Base-by-base conservation (phyloP, 805 yeast species). In the Candida boidinii region DNA sequence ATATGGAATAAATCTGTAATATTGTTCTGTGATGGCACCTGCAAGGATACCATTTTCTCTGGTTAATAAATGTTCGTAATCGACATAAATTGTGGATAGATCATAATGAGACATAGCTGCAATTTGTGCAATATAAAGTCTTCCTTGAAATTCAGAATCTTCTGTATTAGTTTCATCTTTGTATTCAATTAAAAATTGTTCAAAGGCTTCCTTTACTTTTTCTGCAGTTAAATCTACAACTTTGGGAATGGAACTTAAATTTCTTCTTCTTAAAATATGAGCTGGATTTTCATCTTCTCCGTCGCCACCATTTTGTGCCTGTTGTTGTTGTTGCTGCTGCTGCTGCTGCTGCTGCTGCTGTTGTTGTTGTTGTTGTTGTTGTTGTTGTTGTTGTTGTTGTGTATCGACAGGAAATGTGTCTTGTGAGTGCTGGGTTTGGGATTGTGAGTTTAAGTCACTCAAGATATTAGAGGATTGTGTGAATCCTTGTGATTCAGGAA, bases 151-250 rank as follows among this genome's bases (percentile, higher is more conserved):
- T 34, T 60, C 59, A 15, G 60, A 53, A 29, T 62, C 65, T 10
- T 49, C 51, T 4, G 44, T 38, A 15, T 48, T 50, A 24, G 54
- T 49, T 7, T 57, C 62, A 28, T 71, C 72, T 4, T 61, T 60
- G 49, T 66, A 90, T 21, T 73, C 81, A 49, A 77, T 82, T 35
- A 90, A 58, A 49, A 90, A 90, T 42, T 70, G 74, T 54, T 88
- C 95, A 54, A 92, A 90, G 12, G 88, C 77, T 55, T 86, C 95
- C 28, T 90, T 73, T 13, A 92, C 96, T 45, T 85, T 85, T 53
- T 88, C 96, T 38, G 95, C 96, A 3, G 96, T 86, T 29, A 76
- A 75, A 61, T 92, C 98, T 18, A 74, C 74, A 18, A 92, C 95
- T 51, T 82, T 85, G 18, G 94, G 87, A 34, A 90, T 84, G 18